Base-by-base conservation (phyloP, 768 basidiomycete genomes). In the Grammothele lineata region DNA sequence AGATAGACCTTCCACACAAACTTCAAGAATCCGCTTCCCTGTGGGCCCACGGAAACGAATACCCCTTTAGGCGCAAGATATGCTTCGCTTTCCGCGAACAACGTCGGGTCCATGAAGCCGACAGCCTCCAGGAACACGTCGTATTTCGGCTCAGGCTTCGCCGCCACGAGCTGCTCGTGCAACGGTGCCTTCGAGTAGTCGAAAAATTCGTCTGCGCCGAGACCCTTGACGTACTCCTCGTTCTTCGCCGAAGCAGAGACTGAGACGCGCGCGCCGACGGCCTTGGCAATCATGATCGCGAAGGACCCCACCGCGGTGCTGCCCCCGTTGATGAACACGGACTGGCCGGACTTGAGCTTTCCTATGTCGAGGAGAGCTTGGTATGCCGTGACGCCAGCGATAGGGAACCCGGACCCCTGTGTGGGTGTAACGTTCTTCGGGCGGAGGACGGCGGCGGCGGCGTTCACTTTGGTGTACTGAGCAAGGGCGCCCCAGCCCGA, bases 261-360 rank as follows among this genome's bases (percentile, higher is more conserved):
- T 2, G 75, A 67, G 4, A 88, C 84, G 3, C 51, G 66, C 45
- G 78, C 77, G 3, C 83, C 83, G 50, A 68, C 70, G 1, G 76
- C 72, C 58, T 87, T 89, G 7, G 86, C 84, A 9, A 88, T 59
- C 60, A 88, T 85, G 39, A 89, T 83, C 1, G 83, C 86, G 54
- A 75, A 76, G n/a, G 72, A 66, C 4, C 87, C 87, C 1, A 87
- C 83, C 11, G 79, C 66, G 1, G 82, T 78, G 41, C 80, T 82
- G 4, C 84, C 87, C 0, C 86, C 86, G 46, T 85, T 82, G 57
- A 91, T 68, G 54, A 89, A 75, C 3, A 90, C 66, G 1, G 72
- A 71, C 56, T 82, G 80, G 1, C 76, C 80, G 19, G 67, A 56
- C 58, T 85, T 75, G n/a, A 85, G 60, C 23, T 74, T 67, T 1